Conservation (phyloP, 2,329 filamentous ascomycete species). For the Calycina herbarum region DNA sequence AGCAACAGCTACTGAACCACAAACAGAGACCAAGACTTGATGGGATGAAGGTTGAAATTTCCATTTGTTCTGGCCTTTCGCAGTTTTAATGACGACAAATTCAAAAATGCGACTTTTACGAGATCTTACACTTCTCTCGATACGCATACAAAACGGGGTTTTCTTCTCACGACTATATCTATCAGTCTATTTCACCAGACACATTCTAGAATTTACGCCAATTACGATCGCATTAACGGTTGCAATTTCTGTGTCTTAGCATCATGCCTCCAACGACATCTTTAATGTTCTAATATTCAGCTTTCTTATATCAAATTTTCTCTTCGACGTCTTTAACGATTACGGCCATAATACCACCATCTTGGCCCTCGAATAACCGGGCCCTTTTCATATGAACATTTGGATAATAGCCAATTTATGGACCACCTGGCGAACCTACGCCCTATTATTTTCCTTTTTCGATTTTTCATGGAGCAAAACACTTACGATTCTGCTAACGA, state of each 20-base stretch:
- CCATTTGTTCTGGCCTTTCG: constrained; percentile 7
- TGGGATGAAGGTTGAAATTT: background rate
- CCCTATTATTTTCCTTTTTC: background rate
- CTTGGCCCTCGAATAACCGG: constrained; percentile 5
- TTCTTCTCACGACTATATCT: constrained; percentile 18
- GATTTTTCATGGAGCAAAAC: background rate
- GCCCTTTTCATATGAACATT: constrained; percentile 2
- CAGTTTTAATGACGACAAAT: constrained; percentile 10
- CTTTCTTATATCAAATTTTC: constrained; percentile 14
- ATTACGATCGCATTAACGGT: constrained; percentile 22
- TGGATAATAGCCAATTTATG: constrained; percentile 6
- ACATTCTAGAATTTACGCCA: constrained; percentile 27
- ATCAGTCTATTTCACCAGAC: constrained; percentile 18
- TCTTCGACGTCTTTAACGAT: constrained; percentile 14
- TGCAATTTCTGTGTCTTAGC: constrained; percentile 11
- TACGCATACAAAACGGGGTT: constrained; percentile 16
- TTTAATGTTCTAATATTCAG: constrained; percentile 23
- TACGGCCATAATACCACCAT: constrained; percentile 10
- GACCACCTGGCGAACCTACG: constrained; percentile 10
- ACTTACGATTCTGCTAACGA: constrained; percentile 22
- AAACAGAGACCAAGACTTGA: constrained; percentile 3
- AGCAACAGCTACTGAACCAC: background rate
- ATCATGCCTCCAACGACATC: constrained; percentile 24
- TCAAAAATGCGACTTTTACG: constrained; percentile 9
- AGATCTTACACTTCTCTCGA: constrained; percentile 9